Base-by-base conservation (phyloP, 2,329 filamentous ascomycete species). In the Sphaerostilbella broomeana region DNA sequence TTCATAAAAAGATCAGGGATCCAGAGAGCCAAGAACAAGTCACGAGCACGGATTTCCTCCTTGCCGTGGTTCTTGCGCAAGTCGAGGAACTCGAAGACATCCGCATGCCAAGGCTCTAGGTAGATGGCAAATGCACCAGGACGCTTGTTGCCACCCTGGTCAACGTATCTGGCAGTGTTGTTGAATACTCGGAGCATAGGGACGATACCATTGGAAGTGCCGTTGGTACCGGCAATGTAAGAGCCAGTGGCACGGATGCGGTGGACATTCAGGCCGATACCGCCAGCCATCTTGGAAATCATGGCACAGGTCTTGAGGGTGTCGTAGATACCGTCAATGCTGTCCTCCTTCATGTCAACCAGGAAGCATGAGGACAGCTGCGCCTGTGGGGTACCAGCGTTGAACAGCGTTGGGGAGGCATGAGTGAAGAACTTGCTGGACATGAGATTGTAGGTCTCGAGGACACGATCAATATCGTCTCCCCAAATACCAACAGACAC, bases 1-100 rank as follows among this genome's bases (percentile, higher is more conserved):
- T 95, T 94, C 92, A 98, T 98, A 79, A 98, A 98, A 31, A 98
- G 77, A 72, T 98, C 92, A 12, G 92, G 89, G 43, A 95, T 95
- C 92, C 92, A 98, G 35, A 98, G 77, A 44, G 90, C 92, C 48
- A 95, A 87, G 79, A 98, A 98, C 36, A 98, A 76, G 63, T 98
- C 92, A 59, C 92, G 89, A 49, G 92, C 92, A 56, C 92, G 88
- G 51, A 95, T 79, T 69, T 98, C 92, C 63, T 98, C 92, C 70
- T 98, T 98, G 53, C 92, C 92, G 65, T 98, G 92, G 68, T 98
- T 98, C 82, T 98, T 98, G 58, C 92, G 84, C 39, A 98, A 79
- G 58, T 98, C 94, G 51, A 98, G 79, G 71, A 95, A 98, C 65
- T 94, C 84, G 51, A 97, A 95, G 46, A 98, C 84, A 64, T 98